Base-by-base conservation (phyloP, 805 yeast genomes). In the Candida silvatica region DNA sequence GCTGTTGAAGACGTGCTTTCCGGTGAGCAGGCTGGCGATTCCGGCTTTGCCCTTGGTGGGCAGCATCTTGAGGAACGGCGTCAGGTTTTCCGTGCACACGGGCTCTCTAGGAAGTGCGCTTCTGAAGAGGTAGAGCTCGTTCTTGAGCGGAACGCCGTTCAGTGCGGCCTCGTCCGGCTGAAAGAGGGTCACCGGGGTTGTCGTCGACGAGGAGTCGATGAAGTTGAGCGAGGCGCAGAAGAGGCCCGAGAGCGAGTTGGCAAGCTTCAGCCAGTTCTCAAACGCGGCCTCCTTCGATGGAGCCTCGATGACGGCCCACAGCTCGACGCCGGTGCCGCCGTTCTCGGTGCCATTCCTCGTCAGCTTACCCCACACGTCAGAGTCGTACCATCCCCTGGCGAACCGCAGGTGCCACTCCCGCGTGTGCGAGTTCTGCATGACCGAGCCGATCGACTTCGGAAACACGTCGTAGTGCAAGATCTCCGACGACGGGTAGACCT, bases 71-170 rank as follows among this genome's bases (percentile, higher is more conserved):
- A 92, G 57, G 46, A 90, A 86, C 0, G 98, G 97, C 0, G 98
- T 90, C 51, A 92, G 67, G 59, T 92, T 92, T 56, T 92, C 98
- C 0, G 98, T 92, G 58, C 98, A 92, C 14, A 92, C 78, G 0
- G 97, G 95, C 52, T 92, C 98, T 41, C 90, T 74, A 1, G 98
- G 96, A 33, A 92, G 69, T 0, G 96, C 83, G 5, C 96, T 95
- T 41, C 94, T 68, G 42, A 88, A 52, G 16, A 80, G 58, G 47
- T 65, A 82, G 18, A 77, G 51, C 4, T 64, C 52, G 37, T 71
- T 69, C 19, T 50, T 42, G 3, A 66, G 52, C 2, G 48, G 46
- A 17, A 47, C 44, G 41, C 43, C 49, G 3, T 43, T 38, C n/a
- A 44, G 23, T 15, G 47, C 31, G 7, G 46, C 30, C 8, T 48